phyloP scores from a whole-genome alignment of 495 filamentous ascomycete genomes.

The Schizothecium vesticola region DNA sequence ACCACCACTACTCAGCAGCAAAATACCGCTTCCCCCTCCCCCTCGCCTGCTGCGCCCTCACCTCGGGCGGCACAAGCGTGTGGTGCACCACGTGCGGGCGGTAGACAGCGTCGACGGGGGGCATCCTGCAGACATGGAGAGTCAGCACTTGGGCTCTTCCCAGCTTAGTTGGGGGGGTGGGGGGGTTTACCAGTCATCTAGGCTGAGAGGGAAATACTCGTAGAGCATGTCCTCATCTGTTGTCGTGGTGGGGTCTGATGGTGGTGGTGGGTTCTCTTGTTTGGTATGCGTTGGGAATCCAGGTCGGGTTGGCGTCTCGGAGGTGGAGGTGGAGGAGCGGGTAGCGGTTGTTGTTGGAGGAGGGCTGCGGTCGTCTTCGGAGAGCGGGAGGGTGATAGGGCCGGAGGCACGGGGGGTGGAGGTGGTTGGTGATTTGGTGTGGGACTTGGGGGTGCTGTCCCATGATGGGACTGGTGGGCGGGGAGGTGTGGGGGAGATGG shows the following conservation, averaged over 20 bases:
- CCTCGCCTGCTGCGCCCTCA: constrained; percentile 63
- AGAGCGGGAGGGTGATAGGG: constrained; percentile 70
- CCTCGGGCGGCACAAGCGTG: constrained; percentile 67
- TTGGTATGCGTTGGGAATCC: too few species aligned
- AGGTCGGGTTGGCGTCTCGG: constrained; percentile 25
- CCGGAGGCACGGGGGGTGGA: constrained; percentile 19
- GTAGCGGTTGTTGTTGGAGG: constrained; percentile 38
- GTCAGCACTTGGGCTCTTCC: too few species aligned
- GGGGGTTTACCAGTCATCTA: constrained; percentile 78
- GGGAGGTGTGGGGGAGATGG: constrained; percentile 17
- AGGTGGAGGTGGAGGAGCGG: too few species aligned
- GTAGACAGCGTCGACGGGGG: constrained; percentile 86
- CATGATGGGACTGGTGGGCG: constrained; percentile 27
- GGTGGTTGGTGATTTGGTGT: constrained; percentile 13
- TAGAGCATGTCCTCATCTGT: constrained; percentile 60
- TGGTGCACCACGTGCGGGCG: constrained; percentile 91
- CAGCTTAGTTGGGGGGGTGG: too few species aligned
- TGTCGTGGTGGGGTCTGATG: too few species aligned
- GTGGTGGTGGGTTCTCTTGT: too few species aligned
- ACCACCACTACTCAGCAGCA: constrained; percentile 39
- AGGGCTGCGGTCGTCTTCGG: constrained; percentile 63
- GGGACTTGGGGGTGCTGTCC: constrained; percentile 8
- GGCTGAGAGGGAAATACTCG: constrained; percentile 83
- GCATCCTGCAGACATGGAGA: too few species aligned
- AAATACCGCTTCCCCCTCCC: constrained; percentile 79